A percentile compares a stretch with the other conserved stretches of the same genome.
Evolutionary conservation across 768 basidiomycete species (phyloP).

Genomic region (Flagelloscypha sp.): DNA sequence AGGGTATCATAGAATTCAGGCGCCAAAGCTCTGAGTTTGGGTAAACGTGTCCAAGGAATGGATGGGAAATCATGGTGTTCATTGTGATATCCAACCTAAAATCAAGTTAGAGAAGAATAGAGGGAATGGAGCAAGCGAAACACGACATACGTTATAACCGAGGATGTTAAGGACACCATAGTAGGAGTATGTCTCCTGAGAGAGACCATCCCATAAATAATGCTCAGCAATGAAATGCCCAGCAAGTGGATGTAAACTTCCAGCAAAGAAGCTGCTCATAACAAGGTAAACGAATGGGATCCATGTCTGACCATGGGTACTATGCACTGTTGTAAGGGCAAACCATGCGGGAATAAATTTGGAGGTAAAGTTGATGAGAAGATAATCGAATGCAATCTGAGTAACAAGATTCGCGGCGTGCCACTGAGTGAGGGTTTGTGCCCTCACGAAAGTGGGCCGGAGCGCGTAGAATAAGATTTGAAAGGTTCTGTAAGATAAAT

Average conservation of each 20-base stretch:
- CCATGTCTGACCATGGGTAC: constrained; percentile 26
- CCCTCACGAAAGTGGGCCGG: constrained; percentile 86
- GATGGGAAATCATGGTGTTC: constrained; percentile 99
- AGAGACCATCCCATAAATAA: constrained; percentile 86
- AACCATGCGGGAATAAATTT: constrained; percentile 29
- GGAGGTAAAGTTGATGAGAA: constrained; percentile 54
- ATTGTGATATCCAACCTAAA: constrained; percentile 94
- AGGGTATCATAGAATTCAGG: constrained; percentile 88
- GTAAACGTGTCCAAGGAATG: constrained; percentile 89
- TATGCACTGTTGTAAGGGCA: too few relatives aligned
- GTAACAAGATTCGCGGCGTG: constrained; percentile 69
- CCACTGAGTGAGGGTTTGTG: constrained; percentile 76
- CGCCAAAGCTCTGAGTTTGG: constrained; percentile 72
- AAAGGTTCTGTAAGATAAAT: constrained; percentile 58
- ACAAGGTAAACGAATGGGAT: constrained; percentile 72
- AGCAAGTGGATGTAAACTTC: constrained; percentile 90
- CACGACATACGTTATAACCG: constrained; percentile 77
- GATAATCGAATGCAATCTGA: constrained; percentile 66
- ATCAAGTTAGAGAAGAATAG: too few relatives aligned
- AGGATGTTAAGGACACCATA: constrained; percentile 87
- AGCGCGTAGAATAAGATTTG: constrained; percentile 98
- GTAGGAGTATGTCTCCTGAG: constrained; percentile 96
- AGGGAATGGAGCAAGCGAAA: background rate
- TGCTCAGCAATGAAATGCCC: constrained; percentile 98
- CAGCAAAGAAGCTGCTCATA: constrained; percentile 91